phyloP scores from a whole-genome alignment of 306 rosid species.

The Leucaena leucocephala region DNA sequence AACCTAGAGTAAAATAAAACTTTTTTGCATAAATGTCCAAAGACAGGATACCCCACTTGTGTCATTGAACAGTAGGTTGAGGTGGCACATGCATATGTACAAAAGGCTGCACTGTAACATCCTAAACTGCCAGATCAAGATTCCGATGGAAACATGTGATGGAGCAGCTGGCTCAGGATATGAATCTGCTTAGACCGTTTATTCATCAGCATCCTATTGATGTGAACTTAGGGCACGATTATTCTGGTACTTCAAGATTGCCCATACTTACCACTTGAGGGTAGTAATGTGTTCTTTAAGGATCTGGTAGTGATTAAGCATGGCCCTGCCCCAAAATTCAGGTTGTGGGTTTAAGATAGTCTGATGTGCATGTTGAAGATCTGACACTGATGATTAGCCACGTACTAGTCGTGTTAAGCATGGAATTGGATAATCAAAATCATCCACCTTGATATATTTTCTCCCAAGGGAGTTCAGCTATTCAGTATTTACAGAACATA shows the following conservation, averaged over 20 bases:
- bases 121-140: not conserved
- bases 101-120: not conserved
- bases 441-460: not conserved
- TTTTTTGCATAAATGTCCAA: not conserved
- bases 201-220: not conserved
- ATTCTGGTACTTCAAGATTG: not conserved
- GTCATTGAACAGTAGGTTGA: not conserved
- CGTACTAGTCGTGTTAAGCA: not conserved
- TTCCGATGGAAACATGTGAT: not conserved
- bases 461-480: not conserved
- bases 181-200: not conserved
- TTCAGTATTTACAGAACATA: not conserved
- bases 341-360: constrained; percentile 1
- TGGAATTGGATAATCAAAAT: not conserved
- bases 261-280: not conserved
- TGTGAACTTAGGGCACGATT: not conserved
- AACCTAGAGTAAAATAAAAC: not conserved
- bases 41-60: not conserved
- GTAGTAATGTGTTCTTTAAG: not conserved
- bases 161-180: not conserved
- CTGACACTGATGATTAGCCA: constrained; percentile 13
- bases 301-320: not conserved
- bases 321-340: not conserved
- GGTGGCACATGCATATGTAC: not conserved
- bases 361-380: constrained; percentile 19